phyloP scores from a whole-genome alignment of 768 basidiomycete genomes.

The Russula emetica region DNA sequence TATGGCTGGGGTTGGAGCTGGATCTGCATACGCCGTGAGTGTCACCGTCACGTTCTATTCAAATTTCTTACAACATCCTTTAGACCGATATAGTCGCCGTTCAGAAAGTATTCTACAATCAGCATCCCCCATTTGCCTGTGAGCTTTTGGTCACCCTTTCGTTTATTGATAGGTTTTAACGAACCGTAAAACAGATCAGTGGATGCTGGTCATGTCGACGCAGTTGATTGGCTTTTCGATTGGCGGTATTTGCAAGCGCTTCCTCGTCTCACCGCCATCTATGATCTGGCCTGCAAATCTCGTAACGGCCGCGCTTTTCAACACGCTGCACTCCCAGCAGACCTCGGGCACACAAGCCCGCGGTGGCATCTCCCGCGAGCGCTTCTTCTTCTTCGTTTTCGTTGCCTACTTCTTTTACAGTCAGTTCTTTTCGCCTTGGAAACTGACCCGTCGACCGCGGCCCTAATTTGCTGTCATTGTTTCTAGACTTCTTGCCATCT shows the following conservation, averaged over 20 bases:
- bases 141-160: slow-evolving; percentile 13
- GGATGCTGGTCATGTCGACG: slow-evolving; percentile 42
- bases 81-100: slow-evolving; percentile 46
- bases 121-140: slow-evolving; percentile 36
- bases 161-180: background rate
- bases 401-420: slow-evolving; percentile 36
- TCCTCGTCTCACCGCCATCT: slow-evolving; percentile 43
- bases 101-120: slow-evolving; percentile 45
- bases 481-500: slow-evolving; percentile 10
- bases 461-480: background rate
- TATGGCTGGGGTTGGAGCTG: slow-evolving; percentile 39
- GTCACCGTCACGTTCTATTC: background rate
- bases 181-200: slow-evolving; percentile 30
- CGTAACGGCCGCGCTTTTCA: slow-evolving; percentile 44
- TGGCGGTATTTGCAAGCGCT: slow-evolving; percentile 43
- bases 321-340: slow-evolving; percentile 39
- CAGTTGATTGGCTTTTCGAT: slow-evolving; percentile 43
- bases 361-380: slow-evolving; percentile 49
- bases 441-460: slow-evolving; percentile 32
- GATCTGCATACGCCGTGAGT: slow-evolving; percentile 35
- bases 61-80: background rate
- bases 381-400: slow-evolving; percentile 48
- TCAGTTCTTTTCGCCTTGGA: slow-evolving; percentile 70
- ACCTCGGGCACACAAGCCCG: slow-evolving; percentile 43
- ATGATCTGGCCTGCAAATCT: slow-evolving; percentile 47